Percentiles rank a stretch among this genome's conserved stretches.
phyloP scores from a whole-genome alignment of 140 eudicot genomes.

The Ambrosia hybrid region DNA sequence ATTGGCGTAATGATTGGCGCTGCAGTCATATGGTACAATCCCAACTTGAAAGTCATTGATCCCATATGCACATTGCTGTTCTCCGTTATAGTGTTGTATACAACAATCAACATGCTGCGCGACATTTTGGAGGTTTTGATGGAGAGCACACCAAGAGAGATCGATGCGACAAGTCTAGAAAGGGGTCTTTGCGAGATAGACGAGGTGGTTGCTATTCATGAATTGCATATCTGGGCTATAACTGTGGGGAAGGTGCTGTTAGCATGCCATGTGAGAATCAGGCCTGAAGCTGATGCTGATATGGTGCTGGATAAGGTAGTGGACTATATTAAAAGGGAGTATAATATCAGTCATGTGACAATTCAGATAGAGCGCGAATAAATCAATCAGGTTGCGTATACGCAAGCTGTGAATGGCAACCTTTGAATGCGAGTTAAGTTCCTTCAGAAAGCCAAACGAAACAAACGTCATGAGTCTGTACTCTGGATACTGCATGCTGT shows the following conservation, averaged over 20 bases:
- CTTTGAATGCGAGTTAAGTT: background rate
- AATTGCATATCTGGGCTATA: constrained; percentile 90
- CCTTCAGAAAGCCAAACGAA: background rate
- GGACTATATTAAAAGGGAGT: constrained; percentile 71
- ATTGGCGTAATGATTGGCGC: constrained; percentile 92
- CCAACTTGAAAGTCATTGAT: constrained; percentile 70
- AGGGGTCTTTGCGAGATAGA: constrained; percentile 77
- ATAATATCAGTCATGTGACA: constrained; percentile 86
- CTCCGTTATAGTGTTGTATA: constrained; percentile 65
- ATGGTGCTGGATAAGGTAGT: constrained; percentile 79
- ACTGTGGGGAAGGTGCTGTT: constrained; percentile 75
- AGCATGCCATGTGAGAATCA: constrained; percentile 81
- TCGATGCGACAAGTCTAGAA: constrained; percentile 80
- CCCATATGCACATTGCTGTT: constrained; percentile 84
- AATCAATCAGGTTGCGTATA: background rate
- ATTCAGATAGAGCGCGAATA: constrained; percentile 81
- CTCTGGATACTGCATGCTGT: background rate
- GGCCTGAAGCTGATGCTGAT: constrained; percentile 80
- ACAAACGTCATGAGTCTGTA: background rate
- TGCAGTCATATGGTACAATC: constrained; percentile 79
- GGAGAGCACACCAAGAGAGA: constrained; percentile 97
- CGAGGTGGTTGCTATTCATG: constrained; percentile 89
- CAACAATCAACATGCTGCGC: constrained; percentile 79
- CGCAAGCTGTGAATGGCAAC: background rate
- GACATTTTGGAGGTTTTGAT: constrained; percentile 78